Evolutionary conservation across 805 yeast species (phyloP), one percentile per base, ranked within the genome.

Genomic region (Candida namnaoensis): DNA sequence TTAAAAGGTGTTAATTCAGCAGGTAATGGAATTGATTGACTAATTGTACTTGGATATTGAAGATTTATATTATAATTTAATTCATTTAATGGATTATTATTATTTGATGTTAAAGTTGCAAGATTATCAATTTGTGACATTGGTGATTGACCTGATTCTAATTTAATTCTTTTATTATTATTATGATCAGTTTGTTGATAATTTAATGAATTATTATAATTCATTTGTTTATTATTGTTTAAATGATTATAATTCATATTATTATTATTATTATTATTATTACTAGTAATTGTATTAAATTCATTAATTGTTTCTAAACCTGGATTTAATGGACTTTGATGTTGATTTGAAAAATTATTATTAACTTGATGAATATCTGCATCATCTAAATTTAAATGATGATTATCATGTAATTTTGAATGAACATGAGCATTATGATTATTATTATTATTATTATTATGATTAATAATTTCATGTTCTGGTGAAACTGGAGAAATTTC

Each of bases 401-500:
- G 28, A 7, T 8, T 8, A 26, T 26, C 28, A 26, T 7, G 8
- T 6, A 26, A 6, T 7, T 26, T 26, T 7, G 28, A 26, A 26
- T 26, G 28, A 26, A 26, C 8, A 26, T 26, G 28, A 26, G 8
- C 8, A 26, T 26, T 7, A 26, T 26, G 28, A 26, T 26, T 26
- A 26, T 26, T 26, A 26, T 7, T 26, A 26, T 26, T 26, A 26
- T 26, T 26, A 26, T 26, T 26, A 26, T 26, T 26, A 26, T 26
- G 6, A 26, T 26, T 26, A 26, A 8, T 26, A 26, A 7, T 26
- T 7, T 26, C 28, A 26, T 26, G 6, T 7, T 6, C 8, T 26
- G 8, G 6, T 7, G 28, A 26, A 32, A 52, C 62, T 15, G 66
- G 64, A 12, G 54, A 47, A 12, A 53, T 35, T 7, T 66, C 63